Base-by-base conservation (phyloP, 176 grass and related monocot species). In the Saccharum officinarum region DNA sequence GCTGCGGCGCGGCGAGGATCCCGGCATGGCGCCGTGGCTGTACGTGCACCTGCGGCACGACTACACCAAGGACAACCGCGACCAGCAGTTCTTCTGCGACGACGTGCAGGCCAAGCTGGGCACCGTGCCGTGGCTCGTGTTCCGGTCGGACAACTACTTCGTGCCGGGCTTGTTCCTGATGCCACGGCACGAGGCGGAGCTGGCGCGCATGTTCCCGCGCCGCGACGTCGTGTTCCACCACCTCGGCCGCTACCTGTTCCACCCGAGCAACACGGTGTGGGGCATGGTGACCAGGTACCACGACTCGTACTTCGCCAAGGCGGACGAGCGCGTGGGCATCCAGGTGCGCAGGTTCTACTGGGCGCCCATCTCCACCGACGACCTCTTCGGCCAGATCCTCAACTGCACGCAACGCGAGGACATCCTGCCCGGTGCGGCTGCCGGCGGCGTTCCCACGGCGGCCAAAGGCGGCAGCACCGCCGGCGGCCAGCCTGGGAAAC, bases 201-300 rank as follows among this genome's bases (percentile, higher is more conserved):
- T 95, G 3, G 34, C 18, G 22, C 60, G 57, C 65, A 26, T 95
- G 66, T 95, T 95, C 83, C 90, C 85, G 18, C 69, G 71, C 63
- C 85, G 50, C 28, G 88, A 90, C 33, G 28, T 46, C 10, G 93
- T 86, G 46, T 95, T 95, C 80, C 87, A 90, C 87, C 93, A 92
- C 68, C 79, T 95, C 28, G 85, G 88, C 4, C 75, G 93, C 1
- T 92, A 91, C 73, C 83, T 92, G 0, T 76, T 90, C 86, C 90
- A 95, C 86, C 90, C 88, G 7, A 88, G 79, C 79, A 89, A 95
- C 83, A 73, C 79, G 11, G 93, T 92, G 34, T 95, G 88, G 93
- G 80, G 76, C 22, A 85, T 90, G 90, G 81, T 86, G 44, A 77
- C 39, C 11, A 36, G 84, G 62, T 90, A 90, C 79, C 85, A 92